Conservation (phyloP, 2,329 filamentous ascomycete genomes). For the Xylariales sp. region DNA sequence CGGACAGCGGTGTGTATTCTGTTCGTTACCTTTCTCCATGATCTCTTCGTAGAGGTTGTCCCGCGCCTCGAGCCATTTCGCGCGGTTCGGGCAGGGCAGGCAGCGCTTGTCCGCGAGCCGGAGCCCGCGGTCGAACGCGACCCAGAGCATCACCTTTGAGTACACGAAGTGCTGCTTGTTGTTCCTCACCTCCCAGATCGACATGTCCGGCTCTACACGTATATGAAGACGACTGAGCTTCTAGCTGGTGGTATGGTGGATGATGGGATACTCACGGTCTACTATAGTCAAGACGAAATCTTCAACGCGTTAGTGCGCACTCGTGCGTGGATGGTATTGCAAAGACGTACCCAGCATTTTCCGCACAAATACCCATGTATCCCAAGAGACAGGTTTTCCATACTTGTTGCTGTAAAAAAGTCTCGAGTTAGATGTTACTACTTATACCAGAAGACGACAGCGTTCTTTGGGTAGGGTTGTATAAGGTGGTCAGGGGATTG, state of each 20-base stretch:
- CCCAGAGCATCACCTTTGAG: slow-evolving; percentile 87
- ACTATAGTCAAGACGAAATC: slow-evolving; percentile 78
- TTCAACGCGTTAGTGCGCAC: slow-evolving; percentile 42
- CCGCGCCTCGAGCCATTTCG: slow-evolving; percentile 72
- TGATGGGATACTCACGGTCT: slow-evolving; percentile 55
- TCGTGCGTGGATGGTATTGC: neutral
- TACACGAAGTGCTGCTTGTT: slow-evolving; percentile 82
- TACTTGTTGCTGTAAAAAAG: slow-evolving; percentile 69
- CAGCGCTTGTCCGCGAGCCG: slow-evolving; percentile 80
- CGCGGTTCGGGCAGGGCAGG: slow-evolving; percentile 77
- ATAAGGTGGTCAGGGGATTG: neutral
- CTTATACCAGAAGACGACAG: neutral
- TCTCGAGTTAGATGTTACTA: neutral
- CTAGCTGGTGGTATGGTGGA: neutral
- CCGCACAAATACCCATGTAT: slow-evolving; percentile 78
- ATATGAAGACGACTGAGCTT: slow-evolving; percentile 32
- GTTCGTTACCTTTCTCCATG: slow-evolving; percentile 71
- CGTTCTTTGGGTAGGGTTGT: neutral
- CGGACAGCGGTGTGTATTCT: neutral
- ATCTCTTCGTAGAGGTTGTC: slow-evolving; percentile 79
- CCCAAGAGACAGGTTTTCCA: slow-evolving; percentile 80
- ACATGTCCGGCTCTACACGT: slow-evolving; percentile 74
- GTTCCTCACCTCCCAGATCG: slow-evolving; percentile 84
- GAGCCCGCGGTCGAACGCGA: slow-evolving; percentile 79
- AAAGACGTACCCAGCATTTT: slow-evolving; percentile 66